phyloP scores from a whole-genome alignment of 148 eudicot genomes.

The Persicaria maculosa region DNA sequence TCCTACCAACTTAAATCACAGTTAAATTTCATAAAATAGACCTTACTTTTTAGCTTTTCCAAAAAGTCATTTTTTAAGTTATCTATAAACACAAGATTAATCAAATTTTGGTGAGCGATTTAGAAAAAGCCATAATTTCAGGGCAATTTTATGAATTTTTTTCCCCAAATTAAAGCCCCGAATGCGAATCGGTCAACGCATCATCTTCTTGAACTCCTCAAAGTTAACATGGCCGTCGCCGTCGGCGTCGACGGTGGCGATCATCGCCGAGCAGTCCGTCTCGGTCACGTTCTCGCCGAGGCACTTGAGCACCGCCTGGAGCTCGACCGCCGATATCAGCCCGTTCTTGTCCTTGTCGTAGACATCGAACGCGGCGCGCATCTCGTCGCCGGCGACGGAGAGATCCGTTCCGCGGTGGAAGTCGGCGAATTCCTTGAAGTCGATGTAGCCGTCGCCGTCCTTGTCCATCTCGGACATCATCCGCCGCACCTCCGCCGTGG shows the following conservation, averaged over 20 bases:
- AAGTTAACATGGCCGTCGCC: conserved; percentile 74
- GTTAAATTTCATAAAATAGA: too few relatives aligned
- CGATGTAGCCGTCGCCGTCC: conserved; percentile 77
- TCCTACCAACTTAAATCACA: too few relatives aligned
- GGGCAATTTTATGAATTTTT: too few relatives aligned
- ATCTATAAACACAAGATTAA: neutral
- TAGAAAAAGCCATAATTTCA: too few relatives aligned
- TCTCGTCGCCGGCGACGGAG: conserved; percentile 31
- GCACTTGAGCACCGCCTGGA: conserved; percentile 47
- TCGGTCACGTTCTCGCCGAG: conserved; percentile 53
- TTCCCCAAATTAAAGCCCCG: neutral
- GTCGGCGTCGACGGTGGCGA: conserved; percentile 48
- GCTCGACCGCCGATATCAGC: conserved; percentile 50
- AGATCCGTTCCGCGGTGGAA: conserved; percentile 35
- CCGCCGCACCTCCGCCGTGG: conserved; percentile 37
- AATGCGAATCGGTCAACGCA: conserved; percentile 20
- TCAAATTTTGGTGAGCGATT: neutral
- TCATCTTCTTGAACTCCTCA: conserved; percentile 89
- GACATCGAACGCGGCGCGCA: conserved; percentile 55
- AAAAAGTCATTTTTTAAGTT: too few relatives aligned
- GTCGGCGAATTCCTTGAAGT: conserved; percentile 53
- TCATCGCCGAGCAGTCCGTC: conserved; percentile 52
- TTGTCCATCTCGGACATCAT: conserved; percentile 74
- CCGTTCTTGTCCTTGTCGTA: conserved; percentile 72
- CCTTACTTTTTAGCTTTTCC: too few relatives aligned